These are phyloP conservation scores for Lyophyllum semitale DNA, from an alignment of 768 basidiomycete genomes.

Conservation along the genomic window DNA sequence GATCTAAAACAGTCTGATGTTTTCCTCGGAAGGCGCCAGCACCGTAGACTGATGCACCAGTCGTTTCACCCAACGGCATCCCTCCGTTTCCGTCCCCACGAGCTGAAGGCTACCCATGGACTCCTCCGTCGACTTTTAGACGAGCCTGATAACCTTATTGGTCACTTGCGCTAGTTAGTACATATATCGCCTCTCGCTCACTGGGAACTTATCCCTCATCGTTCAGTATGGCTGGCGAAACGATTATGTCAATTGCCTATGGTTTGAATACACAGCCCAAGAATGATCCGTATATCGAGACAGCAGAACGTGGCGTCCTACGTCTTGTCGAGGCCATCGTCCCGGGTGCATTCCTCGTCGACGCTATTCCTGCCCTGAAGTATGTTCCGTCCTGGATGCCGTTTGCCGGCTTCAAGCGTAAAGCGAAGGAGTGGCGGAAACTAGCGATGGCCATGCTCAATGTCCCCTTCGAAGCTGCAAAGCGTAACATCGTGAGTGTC, in stretches of 20 bases:
- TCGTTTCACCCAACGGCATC: conserved; percentile 20
- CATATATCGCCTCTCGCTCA: neutral
- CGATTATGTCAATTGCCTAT: conserved; percentile 33
- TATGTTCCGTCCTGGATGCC: conserved; percentile 38
- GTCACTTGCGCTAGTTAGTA: conserved; percentile 12
- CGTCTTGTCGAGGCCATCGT: conserved; percentile 14
- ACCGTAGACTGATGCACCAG: conserved; percentile 24
- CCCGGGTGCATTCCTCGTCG: conserved; percentile 34
- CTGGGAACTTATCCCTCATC: neutral
- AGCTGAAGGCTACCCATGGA: conserved; percentile 20
- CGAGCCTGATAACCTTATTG: conserved; percentile 17
- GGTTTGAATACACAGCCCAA: conserved; percentile 30
- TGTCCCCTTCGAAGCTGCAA: conserved; percentile 21
- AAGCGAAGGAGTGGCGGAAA: conserved; percentile 27
- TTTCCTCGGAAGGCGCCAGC: conserved; percentile 19
- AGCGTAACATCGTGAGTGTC: conserved; percentile 17
- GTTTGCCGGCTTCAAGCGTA: conserved; percentile 33
- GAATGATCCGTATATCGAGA: conserved; percentile 35
- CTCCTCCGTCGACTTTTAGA: conserved; percentile 24
- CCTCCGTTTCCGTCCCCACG: conserved; percentile 20
- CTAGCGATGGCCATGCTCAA: conserved; percentile 19
- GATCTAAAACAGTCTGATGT: neutral
- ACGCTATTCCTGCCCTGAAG: conserved; percentile 30
- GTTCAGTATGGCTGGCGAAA: conserved; percentile 21
- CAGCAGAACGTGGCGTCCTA: neutral